Percentiles rank a stretch among this genome's conserved stretches.
phyloP scores from a whole-genome alignment of 2,329 filamentous ascomycete species.

The Colletotrichum sp. region DNA sequence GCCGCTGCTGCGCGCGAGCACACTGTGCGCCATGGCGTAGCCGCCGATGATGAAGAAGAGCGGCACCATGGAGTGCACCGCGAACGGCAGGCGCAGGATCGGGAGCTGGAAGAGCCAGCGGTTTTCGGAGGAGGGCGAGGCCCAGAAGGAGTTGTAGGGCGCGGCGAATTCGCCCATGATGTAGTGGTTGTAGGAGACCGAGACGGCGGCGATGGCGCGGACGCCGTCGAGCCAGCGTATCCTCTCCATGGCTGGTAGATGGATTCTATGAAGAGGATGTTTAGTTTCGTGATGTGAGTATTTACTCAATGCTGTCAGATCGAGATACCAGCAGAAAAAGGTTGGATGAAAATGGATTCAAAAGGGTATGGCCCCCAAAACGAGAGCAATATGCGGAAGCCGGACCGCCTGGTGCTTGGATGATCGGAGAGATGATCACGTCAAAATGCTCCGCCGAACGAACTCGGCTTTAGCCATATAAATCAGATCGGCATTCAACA shows the following conservation, averaged over 20 bases:
- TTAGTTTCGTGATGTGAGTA: fast-evolving
- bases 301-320: background rate
- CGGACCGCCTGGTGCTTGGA: background rate
- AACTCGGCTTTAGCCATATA: background rate
- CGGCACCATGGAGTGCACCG: constrained; percentile 15
- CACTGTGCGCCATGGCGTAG: constrained; percentile 3
- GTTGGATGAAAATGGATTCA: background rate
- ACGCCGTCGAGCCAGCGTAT: background rate
- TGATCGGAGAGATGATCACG: background rate
- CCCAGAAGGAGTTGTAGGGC: background rate
- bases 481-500: background rate
- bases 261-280: background rate
- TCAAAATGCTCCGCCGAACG: background rate
- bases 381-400: background rate
- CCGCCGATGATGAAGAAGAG: constrained; percentile 21
- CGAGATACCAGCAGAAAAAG: background rate
- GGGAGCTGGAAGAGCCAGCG: constrained; percentile 7
- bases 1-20: background rate
- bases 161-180: background rate
- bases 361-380: background rate
- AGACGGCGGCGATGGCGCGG: background rate
- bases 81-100: background rate
- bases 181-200: background rate
- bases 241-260: background rate
- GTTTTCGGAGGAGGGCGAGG: background rate